Base-by-base conservation (phyloP, 805 yeast species). In the Candida pseudoglaebosa region DNA sequence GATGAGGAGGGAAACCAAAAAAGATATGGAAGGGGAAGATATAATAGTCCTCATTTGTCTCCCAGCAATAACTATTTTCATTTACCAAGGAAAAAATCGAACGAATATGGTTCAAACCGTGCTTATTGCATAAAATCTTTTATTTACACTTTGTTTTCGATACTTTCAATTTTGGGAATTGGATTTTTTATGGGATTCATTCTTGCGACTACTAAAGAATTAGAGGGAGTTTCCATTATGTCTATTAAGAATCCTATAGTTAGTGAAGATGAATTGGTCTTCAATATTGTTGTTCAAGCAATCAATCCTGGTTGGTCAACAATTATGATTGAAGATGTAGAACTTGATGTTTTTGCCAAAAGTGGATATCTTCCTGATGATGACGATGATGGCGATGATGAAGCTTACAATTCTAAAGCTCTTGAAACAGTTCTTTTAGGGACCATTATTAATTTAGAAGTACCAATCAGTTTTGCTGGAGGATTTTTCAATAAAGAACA, bases 291-390 rank as follows among this genome's bases (percentile, higher is more conserved):
- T 2, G 77, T 88, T 16, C 83, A 79, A 42, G 95, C 95, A 0
- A 77, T 82, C 50, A 91, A 91, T 56, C 96, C 96, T 0, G 96
- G 97, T 0, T 75, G 90, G 61, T 69, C 89, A 47, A 71, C 84
- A 2, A 77, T 89, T 4, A 63, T 67, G 2, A 69, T 90, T 2
- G 66, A 69, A 30, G 77, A 78, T 10, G 81, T 82, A 7, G 91
- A 86, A 47, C 59, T 91, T 30, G 97, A 91, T 56, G 69, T 91
- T 2, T 91, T 91, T 67, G 97, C 91, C 1, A 81, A 80, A 49
- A 77, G 85, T 34, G 71, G 78, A 5, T 75, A 71, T 48, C 53
- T 75, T 22, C 55, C 55, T 2, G 55, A 50, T 24, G 40, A 29
- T 16, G 46, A 38, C 16, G 15, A 32, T 4, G 22, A 16, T 6